Evolutionary conservation across 805 yeast genomes (phyloP), one percentile per base, ranked within the genome.

Genomic region (Naumovozyma baii): DNA sequence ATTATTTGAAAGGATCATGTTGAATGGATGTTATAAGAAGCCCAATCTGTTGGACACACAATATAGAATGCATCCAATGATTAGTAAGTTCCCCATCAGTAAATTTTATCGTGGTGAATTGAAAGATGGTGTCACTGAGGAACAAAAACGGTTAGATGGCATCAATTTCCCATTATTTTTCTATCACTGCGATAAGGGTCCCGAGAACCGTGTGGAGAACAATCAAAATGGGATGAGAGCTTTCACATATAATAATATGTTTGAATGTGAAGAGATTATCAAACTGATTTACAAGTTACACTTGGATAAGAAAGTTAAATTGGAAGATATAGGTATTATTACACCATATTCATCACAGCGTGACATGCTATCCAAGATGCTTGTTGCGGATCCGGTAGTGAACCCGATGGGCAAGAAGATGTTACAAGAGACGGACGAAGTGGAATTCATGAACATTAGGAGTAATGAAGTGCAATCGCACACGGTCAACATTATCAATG

Each of bases 321-420:
- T 68, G 31, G 57, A 64, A 2, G 69, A 74, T 29, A 79, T 80
- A 39, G 83, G 85, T 46, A 64, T 80, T 12, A 76, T 81, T 41
- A 81, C 87, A 0, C 85, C 86, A n/a, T 81, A 81, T 54, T 71
- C 83, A 33, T 85, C 84, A 0, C 88, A 81, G 51, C 64, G 87
- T 48, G 84, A 80, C 51, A 54, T 75, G 41, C 60, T 81, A 14
- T 76, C 86, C 0, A 59, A 69, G 3, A 49, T 54, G 0, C 59
- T 80, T 29, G 72, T 70, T 20, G 55, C 63, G 19, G 78, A 80
- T 49, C 60, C 62, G 1, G 49, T 78, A 8, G 65, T 80, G 35
- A 81, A 80, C 49, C 85, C 86, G 0, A 54, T 58, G 5, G 57
- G 63, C 7, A 63, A 64, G 33, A 71, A 66, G 2, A 62, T 78